Evolutionary conservation across 305 asterid genomes (phyloP), one percentile per base, ranked within the genome.

Genomic region (Petunia hybrid): DNA sequence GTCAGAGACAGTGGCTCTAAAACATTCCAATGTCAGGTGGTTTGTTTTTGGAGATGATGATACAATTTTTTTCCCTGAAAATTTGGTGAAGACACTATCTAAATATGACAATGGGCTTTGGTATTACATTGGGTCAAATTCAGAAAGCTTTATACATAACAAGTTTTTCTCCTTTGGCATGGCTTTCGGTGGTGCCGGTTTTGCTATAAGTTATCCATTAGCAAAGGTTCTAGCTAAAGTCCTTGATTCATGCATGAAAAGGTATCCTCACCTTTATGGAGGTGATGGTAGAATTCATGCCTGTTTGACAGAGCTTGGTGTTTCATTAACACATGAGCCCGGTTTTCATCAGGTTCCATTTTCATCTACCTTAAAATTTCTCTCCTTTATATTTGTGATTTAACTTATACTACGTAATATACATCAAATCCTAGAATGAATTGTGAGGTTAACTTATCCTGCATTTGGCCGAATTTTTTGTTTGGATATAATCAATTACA

Each of bases 151-250:
- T 69, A 79, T 79, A 43, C 97, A 91, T 73, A 92, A 91, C 13
- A 92, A 88, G 71, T 5, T 42, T 13, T 91, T 85, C 65, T 91
- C 97, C 0, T 89, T 77, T 76, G 89, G 83, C 2, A 92, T 94
- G 98, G 98, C 97, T 4, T 94, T 91, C 80, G 98, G 97, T 4
- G 98, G 98, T 61, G 97, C 92, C 31, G 98, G 98, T 83, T 91
- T 94, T 59, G 98, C 97, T 31, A 84, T 93, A 31, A 93, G 98
- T 87, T 90, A 90, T 81, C 93, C 97, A 61, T 87, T 94, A 36
- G 97, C 97, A 0, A 90, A 82, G 73, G 87, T 88, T 38, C 81
- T 94, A 81, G 93, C 93, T 4, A 88, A 86, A 76, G 90, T 89
- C 35, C 82, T 94, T 1, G 97, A 94, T 82, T 87, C 95, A 13